phyloP scores from a whole-genome alignment of 495 filamentous ascomycete species.

The Bombardia bombarda region DNA sequence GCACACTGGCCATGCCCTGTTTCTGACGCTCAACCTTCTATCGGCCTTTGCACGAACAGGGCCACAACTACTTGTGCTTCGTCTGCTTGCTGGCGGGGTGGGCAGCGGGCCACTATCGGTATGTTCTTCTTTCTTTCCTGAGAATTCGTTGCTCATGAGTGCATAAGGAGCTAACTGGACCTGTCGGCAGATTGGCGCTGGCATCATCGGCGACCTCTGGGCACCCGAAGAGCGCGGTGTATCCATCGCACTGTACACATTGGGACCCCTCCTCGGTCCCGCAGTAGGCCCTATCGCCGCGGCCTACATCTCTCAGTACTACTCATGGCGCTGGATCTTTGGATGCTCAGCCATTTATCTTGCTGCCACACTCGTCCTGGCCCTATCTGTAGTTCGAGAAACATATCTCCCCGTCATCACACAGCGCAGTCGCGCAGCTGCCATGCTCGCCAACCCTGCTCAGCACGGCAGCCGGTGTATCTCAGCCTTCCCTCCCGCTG shows the following conservation, averaged over 20 bases:
- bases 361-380: too few relatives aligned
- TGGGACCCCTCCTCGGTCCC: not conserved
- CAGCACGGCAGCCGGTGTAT: too few relatives aligned
- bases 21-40: not conserved
- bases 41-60: not conserved
- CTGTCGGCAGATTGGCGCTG: not conserved
- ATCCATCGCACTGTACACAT: not conserved
- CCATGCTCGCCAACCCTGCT: too few relatives aligned
- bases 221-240: not conserved
- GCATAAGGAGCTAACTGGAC: not conserved
- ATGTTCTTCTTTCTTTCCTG: not conserved
- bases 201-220: not conserved
- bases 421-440: too few relatives aligned
- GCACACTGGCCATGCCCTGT: not conserved
- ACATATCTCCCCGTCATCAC: too few relatives aligned
- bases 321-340: not conserved
- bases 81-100: not conserved
- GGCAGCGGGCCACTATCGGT: not conserved
- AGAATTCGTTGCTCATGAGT: not conserved
- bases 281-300: not conserved
- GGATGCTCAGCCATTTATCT: too few relatives aligned
- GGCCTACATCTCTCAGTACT: not conserved
- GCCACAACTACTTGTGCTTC: not conserved
- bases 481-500: too few relatives aligned
- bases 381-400: too few relatives aligned